Evolutionary conservation across 768 basidiomycete species (phyloP).

Genomic region (Suillus subalutaceus): DNA sequence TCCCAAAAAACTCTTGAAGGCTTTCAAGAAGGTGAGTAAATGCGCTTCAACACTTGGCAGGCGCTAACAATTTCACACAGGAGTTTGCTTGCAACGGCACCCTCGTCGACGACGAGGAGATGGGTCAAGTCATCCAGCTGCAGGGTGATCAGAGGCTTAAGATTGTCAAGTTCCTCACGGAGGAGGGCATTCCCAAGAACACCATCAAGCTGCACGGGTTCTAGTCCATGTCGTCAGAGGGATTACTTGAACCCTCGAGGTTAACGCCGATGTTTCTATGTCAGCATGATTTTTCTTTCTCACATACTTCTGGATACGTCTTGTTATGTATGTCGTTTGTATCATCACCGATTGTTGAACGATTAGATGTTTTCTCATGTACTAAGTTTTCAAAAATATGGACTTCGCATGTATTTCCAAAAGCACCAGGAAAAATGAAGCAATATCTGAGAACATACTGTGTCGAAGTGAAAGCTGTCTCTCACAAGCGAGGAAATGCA

Average conservation of each 20-base stretch:
- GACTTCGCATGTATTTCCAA: conserved; percentile 3
- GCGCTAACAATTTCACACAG: conserved; percentile 40
- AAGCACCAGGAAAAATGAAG: neutral
- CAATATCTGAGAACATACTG: neutral
- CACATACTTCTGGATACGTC: conserved; percentile 17
- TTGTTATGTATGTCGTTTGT: conserved; percentile 28
- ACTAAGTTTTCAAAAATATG: neutral
- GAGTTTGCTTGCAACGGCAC: conserved; percentile 99
- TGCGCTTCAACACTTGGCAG: neutral
- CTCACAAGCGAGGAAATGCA: conserved; percentile 4
- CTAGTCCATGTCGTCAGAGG: conserved; percentile 42
- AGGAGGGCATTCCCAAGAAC: conserved; percentile 75
- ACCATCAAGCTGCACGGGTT: conserved; percentile 91
- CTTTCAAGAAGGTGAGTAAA: conserved; percentile 88
- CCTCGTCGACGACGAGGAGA: conserved; percentile 92
- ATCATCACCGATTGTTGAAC: conserved; percentile 29
- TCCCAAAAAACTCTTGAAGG: conserved; percentile 96
- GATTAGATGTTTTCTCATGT: conserved; percentile 24
- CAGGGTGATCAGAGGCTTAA: conserved; percentile 97
- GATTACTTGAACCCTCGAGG: conserved; percentile 1
- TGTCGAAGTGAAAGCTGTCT: conserved; percentile 6
- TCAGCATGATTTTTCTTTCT: conserved; percentile 18
- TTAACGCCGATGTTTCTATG: conserved; percentile 4
- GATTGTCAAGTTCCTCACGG: conserved; percentile 85
- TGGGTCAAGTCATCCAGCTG: conserved; percentile 97